Evolutionary conservation across 2,329 filamentous ascomycete species (phyloP).

Genomic region (Botrytis porri): DNA sequence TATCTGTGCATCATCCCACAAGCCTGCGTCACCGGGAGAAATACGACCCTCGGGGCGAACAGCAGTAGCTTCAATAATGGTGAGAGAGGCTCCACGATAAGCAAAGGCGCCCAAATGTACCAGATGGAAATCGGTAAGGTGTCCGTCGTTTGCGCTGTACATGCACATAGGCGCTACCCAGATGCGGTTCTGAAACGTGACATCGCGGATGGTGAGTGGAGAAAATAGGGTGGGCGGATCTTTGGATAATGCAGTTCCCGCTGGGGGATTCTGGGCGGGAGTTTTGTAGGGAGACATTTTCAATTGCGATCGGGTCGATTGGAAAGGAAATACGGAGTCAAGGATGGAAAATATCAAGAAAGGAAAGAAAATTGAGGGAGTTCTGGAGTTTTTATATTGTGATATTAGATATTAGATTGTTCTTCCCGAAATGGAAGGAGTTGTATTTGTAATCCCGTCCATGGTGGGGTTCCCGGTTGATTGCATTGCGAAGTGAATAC

Average conservation of each 20-base stretch:
- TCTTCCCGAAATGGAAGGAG: background rate
- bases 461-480: background rate
- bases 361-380: background rate
- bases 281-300: constrained; percentile 3
- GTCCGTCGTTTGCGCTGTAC: constrained; percentile 36
- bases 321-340: background rate
- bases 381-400: background rate
- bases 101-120: constrained; percentile 37
- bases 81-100: constrained; percentile 38
- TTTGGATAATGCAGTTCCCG: constrained; percentile 33
- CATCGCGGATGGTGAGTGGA: constrained; percentile 45
- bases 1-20: constrained; percentile 42
- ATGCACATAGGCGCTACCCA: constrained; percentile 49
- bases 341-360: background rate
- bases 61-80: constrained; percentile 39
- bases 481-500: background rate
- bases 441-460: constrained; percentile 2
- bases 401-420: background rate
- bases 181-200: constrained; percentile 46
- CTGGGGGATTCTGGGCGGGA: constrained; percentile 29
- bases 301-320: background rate
- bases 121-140: constrained; percentile 39
- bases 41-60: constrained; percentile 39
- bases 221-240: constrained; percentile 43
- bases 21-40: constrained; percentile 34